These are phyloP conservation scores for Colletotrichum sublineola DNA, from an alignment of 2,329 filamentous ascomycete genomes.

Conservation along the genomic window DNA sequence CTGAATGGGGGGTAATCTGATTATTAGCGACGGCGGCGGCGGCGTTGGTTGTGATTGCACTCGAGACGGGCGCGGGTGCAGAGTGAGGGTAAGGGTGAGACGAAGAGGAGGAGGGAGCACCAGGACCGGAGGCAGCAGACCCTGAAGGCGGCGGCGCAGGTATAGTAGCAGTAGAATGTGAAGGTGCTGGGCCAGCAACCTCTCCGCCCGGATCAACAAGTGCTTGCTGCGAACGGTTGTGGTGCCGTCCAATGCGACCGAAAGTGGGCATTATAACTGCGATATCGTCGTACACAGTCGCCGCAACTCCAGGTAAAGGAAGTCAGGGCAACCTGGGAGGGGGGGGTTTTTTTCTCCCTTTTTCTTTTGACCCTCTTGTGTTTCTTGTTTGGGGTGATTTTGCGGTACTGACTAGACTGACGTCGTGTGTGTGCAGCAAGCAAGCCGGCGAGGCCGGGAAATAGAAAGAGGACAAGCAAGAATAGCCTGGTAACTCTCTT, in stretches of 20 bases:
- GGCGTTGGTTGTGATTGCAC: conserved; percentile 46
- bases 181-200: conserved; percentile 43
- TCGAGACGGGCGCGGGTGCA: conserved; percentile 41
- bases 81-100: conserved; percentile 20
- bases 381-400: conserved; percentile 4
- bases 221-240: conserved; percentile 69
- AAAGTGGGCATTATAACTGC: conserved; percentile 64
- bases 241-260: conserved; percentile 67
- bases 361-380: conserved; percentile 2
- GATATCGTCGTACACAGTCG: conserved; percentile 35
- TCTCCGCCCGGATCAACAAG: conserved; percentile 60
- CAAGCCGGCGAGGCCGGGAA: conserved; percentile 4
- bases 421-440: conserved; percentile 14
- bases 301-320: conserved; percentile 21
- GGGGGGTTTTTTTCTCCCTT: neutral
- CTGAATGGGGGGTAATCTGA: conserved; percentile 56
- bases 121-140: conserved; percentile 34
- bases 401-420: conserved; percentile 2
- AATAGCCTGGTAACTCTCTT: conserved; percentile 5
- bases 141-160: conserved; percentile 31
- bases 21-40: conserved; percentile 45
- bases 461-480: conserved; percentile 7
- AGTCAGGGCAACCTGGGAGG: neutral
- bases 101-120: conserved; percentile 40
- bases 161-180: conserved; percentile 39